Evolutionary conservation across 2,329 filamentous ascomycete genomes (phyloP), one percentile per base, ranked within the genome.

Genomic region (Talaromyces sp.): DNA sequence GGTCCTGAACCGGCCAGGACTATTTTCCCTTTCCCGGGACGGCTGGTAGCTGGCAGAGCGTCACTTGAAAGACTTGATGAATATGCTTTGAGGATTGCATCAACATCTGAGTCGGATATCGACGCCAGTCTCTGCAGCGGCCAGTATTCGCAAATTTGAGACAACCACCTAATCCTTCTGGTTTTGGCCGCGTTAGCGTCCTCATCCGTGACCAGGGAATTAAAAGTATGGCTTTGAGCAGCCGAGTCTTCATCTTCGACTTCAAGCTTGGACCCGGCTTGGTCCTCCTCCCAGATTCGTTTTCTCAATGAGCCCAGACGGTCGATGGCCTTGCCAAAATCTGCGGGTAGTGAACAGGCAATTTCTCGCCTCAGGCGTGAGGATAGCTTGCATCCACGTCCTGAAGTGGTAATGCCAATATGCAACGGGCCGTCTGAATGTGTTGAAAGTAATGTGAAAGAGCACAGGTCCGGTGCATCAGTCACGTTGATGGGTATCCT

Each of bases 101-200:
- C 86, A 7, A 97, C 87, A 67, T 98, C 93, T 9, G 84, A 83
- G 69, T 96, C 91, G 3, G 85, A 88, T 65, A 98, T 88, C 47
- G 84, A 82, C 8, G 92, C 92, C 1, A 99, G 84, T 19, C 90
- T 86, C 65, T 87, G 88, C 28, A 99, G 82, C 1, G 95, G 93
- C 95, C 95, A 99, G 77, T 99, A 99, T 79, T 99, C 95, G 82
- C 95, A 99, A 58, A 99, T 92, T 73, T 99, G 95, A 22, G 90
- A 86, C 1, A 99, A 81, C 95, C 95, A 99, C 62, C 95, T 85
- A 81, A 96, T 93, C 57, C 95, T 85, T 63, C 93, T 83, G 25
- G 85, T 92, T 72, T 92, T 92, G 17, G 87, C 85, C 3, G 88
- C 88, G 63, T 90, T 88, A 0, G 84, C 78, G 69, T 95, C 91